Evolutionary conservation across 2,329 filamentous ascomycete species (phyloP), one percentile per base, ranked within the genome.

Genomic region (Calonectria pseudoreteaudii): DNA sequence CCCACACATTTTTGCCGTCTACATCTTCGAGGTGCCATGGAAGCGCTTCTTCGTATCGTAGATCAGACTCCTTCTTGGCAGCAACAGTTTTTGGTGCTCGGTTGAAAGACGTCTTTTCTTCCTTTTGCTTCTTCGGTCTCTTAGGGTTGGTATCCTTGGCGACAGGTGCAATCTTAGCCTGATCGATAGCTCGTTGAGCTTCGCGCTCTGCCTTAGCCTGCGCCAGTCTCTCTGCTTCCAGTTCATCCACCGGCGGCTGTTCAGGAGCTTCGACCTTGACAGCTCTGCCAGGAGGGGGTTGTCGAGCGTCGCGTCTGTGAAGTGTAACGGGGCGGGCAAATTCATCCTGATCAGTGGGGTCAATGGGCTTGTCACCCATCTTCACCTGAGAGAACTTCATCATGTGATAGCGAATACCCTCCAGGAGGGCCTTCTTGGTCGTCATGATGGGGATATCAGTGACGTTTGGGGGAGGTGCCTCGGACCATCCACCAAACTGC

Each of bases 21-120:
- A 96, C 97, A 83, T 99, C 97, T 83, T 99, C 97, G 44, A 99
- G 85, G 83, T 98, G 96, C 97, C 97, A 99, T 8, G 97, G 97
- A 65, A 98, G 88, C 5, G 96, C 95, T 84, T 99, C 97, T 83
- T 98, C 97, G 78, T 98, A 99, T 76, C 96, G 93, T 85, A 91
- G 92, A 71, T 91, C 91, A 0, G 89, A 88, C 72, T 92, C 90
- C 87, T 89, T 97, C 89, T 90, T 97, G 87, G 86, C 96, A 81
- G 96, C 95, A 81, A 96, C 95, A 8, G 90, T 90, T 69, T 90
- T 90, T 71, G 97, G 94, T n/a, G 94, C 91, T 78, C 95, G 93
- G 81, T 94, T 95, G 28, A 98, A 94, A 80, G 95, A 94, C 76
- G 95, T 94, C 83, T 96, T 98, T 84, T 98, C 96, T 75, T 93